Evolutionary conservation across 345 rosid genomes (phyloP), one percentile per base, ranked within the genome.

Genomic region (Hibiscus trionum): DNA sequence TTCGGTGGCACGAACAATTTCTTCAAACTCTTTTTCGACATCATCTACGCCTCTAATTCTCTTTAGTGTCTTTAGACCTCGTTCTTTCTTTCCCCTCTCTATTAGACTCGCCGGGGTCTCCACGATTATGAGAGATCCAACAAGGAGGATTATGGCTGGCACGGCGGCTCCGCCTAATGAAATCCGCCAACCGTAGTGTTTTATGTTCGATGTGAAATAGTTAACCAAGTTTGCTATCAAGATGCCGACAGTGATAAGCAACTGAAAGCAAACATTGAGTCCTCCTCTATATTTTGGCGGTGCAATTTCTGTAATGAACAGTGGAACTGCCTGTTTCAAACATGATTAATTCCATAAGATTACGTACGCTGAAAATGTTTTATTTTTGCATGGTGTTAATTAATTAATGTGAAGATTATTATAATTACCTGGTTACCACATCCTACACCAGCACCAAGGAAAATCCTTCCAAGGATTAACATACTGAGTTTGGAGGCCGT

Each of bases 221-320:
- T 88, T 86, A 4, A 90, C 74, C 2, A 67, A 0, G 71, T 88
- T 90, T 2, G 97, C 96, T 9, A 68, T 39, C 42, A 91, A 19
- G 57, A 88, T 91, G 1, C 97, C 96, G 3, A 84, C 1, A 29
- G 97, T 90, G 82, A 91, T 86, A 16, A 91, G 86, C 61, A 91
- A 31, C 80, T 91, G 96, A 57, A 91, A 91, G 75, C 73, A 69
- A 10, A 88, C 78, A 78, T 85, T 91, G 11, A 91, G 83, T 33
- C 84, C 86, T 80, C 97, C 97, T 76, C 96, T 84, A 63, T 31
- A 75, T 44, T 63, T 83, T 55, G 91, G 52, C 0, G 93, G 97
- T 12, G 96, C 84, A 21, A 91, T 87, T 82, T 91, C 97, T 7
- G 97, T 88, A 75, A 91, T 88, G 73, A 90, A 90, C 70, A 91